These are phyloP conservation scores for Actinomortierella wolfii DNA, from an alignment of 371 early-diverging fungal species.

Conservation along the genomic window DNA sequence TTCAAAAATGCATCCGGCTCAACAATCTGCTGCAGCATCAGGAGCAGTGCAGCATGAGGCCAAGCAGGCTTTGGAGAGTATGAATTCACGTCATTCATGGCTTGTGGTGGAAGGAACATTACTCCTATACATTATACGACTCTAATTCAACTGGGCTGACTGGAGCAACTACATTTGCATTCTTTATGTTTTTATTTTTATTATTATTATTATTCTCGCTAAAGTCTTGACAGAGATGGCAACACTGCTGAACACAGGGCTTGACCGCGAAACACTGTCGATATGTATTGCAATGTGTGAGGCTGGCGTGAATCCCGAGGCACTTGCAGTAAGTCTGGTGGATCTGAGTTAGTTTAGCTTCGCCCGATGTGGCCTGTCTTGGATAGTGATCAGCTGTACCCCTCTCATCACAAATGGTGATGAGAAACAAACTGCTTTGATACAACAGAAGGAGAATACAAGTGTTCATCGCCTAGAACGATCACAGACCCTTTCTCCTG, in stretches of 20 bases:
- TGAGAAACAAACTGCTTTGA: too few relatives aligned
- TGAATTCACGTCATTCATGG: not conserved
- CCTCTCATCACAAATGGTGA: too few relatives aligned
- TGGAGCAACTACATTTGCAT: not conserved
- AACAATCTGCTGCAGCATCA: conserved; percentile 13
- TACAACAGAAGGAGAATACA: too few relatives aligned
- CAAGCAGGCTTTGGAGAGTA: conserved; percentile 44
- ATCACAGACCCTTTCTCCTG: too few relatives aligned
- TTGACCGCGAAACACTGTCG: conserved; percentile 74
- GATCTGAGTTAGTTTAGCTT: not conserved
- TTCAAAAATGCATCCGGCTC: too few relatives aligned
- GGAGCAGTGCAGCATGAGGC: conserved; percentile 35
- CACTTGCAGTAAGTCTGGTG: conserved; percentile 64
- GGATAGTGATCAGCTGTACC: too few relatives aligned
- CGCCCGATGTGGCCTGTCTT: too few relatives aligned
- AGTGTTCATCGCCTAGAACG: too few relatives aligned
- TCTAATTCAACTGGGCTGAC: not conserved
- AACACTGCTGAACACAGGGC: conserved; percentile 69
- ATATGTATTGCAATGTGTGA: conserved; percentile 75
- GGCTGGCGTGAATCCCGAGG: conserved; percentile 83
- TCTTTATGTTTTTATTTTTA: not conserved
- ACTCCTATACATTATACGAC: not conserved
- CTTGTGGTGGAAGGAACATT: not conserved
- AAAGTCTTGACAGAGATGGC: conserved; percentile 71
- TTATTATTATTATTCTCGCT: not conserved